These are phyloP conservation scores for Ormosia emarginata DNA, from an alignment of 306 rosid species.

Conservation along the genomic window DNA sequence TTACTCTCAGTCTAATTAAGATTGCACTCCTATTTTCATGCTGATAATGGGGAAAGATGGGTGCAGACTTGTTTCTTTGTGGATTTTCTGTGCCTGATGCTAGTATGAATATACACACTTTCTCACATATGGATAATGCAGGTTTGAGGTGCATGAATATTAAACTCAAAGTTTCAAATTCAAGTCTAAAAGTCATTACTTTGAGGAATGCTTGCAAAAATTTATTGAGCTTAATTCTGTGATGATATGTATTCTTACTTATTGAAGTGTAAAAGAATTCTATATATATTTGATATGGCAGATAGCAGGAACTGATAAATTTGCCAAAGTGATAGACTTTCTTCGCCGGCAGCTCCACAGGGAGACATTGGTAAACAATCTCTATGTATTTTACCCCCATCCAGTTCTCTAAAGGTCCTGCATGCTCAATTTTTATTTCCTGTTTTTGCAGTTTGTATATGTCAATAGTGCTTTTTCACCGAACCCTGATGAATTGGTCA, in stretches of 20 bases:
- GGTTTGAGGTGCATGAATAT: neutral
- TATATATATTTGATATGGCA: slow-evolving; percentile 28
- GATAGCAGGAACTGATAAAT: slow-evolving; percentile 86
- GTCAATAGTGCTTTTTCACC: slow-evolving; percentile 95
- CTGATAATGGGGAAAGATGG: slow-evolving; percentile 4
- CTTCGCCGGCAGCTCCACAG: slow-evolving; percentile 86
- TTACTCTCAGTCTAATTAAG: neutral
- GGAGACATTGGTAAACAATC: slow-evolving; percentile 70
- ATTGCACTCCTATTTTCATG: neutral
- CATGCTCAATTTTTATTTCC: slow-evolving; percentile 17
- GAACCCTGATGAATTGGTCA: slow-evolving; percentile 83
- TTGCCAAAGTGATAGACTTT: slow-evolving; percentile 92
- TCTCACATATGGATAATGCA: neutral
- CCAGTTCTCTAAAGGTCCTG: slow-evolving; percentile 10
- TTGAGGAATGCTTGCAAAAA: neutral
- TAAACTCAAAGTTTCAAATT: neutral
- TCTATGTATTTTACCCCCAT: neutral
- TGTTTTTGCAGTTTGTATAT: slow-evolving; percentile 76
- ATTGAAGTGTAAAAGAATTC: neutral
- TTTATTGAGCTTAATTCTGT: neutral
- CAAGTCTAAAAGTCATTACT: slow-evolving; percentile 7
- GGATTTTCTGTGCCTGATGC: neutral
- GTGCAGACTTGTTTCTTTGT: neutral
- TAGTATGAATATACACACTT: neutral
- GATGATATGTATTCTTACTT: neutral